phyloP scores from a whole-genome alignment of 129 eudicot species.

The Saussurea involucrata region DNA sequence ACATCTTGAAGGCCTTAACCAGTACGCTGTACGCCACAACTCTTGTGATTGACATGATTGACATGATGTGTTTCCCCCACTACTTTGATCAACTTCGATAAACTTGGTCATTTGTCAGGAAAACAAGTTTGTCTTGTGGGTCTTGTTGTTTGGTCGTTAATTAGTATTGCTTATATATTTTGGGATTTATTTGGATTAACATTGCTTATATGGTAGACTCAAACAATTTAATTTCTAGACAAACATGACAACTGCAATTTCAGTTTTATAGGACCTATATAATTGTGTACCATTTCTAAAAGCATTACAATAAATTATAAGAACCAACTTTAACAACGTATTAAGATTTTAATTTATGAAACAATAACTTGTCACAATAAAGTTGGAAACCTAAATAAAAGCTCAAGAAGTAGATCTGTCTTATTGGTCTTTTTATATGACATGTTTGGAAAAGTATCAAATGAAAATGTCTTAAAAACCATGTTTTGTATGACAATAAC shows the following conservation, averaged over 20 bases:
- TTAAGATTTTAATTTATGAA: background rate
- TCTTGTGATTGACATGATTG: background rate
- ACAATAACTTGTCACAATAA: background rate
- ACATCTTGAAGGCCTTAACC: no score
- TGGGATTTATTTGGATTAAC: background rate
- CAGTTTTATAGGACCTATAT: background rate
- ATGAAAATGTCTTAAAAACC: no score
- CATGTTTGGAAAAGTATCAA: no score
- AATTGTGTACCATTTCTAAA: no score
- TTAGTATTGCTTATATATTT: background rate
- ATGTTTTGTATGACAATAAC: no score
- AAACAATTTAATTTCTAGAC: background rate
- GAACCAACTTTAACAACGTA: background rate
- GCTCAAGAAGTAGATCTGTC: background rate
- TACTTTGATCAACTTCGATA: background rate
- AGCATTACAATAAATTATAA: no score
- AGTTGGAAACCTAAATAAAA: background rate
- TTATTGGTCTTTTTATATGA: no score
- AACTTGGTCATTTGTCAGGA: background rate
- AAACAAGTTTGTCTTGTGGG: background rate
- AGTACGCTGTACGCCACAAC: no score
- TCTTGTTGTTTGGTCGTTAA: background rate
- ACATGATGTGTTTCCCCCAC: background rate
- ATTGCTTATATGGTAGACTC: background rate
- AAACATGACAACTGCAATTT: no score